Evolutionary conservation across 129 eudicot species (phyloP).

Genomic region (Rutidosis leptorrhynchoides): DNA sequence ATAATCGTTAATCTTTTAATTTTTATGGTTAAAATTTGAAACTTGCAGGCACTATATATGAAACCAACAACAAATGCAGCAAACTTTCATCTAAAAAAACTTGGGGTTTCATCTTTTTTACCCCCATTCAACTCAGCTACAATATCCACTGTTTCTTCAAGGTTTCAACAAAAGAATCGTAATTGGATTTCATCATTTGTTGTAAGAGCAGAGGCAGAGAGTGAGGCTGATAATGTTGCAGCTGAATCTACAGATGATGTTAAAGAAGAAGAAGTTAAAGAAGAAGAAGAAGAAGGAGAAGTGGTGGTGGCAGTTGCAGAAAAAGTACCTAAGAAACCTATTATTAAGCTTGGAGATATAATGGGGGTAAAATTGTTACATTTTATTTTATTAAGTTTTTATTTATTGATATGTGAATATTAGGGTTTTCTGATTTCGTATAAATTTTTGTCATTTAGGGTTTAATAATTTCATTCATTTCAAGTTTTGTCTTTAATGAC

Average conservation of each 20-base stretch:
- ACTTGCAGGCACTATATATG: conserved; percentile 44
- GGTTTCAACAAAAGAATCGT: neutral
- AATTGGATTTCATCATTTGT: conserved; percentile 27
- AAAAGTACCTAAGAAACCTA: conserved; percentile 48
- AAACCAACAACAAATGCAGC: conserved; percentile 35
- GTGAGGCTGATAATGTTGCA: conserved; percentile 28
- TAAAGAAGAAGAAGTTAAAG: conserved; percentile 11
- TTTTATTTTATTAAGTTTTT: neutral
- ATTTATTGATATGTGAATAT: conserved; percentile 6
- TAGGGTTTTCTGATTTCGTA: conserved; percentile 10
- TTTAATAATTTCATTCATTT: neutral
- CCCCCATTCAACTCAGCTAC: conserved; percentile 22
- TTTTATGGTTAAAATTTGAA: neutral
- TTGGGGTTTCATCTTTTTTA: conserved; percentile 34
- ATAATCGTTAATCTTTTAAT: neutral
- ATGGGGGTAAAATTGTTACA: conserved; percentile 71
- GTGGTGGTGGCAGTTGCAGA: conserved; percentile 31
- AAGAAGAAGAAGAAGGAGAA: conserved; percentile 23
- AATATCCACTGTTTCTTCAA: conserved; percentile 19
- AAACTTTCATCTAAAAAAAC: conserved; percentile 29
- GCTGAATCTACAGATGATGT: conserved; percentile 25
- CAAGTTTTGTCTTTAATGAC: neutral
- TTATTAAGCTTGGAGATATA: conserved; percentile 74
- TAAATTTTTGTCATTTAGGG: neutral
- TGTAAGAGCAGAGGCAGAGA: conserved; percentile 45